phyloP scores from a whole-genome alignment of 1,139 yeast genomes.

The Geotrichum europaeum region DNA sequence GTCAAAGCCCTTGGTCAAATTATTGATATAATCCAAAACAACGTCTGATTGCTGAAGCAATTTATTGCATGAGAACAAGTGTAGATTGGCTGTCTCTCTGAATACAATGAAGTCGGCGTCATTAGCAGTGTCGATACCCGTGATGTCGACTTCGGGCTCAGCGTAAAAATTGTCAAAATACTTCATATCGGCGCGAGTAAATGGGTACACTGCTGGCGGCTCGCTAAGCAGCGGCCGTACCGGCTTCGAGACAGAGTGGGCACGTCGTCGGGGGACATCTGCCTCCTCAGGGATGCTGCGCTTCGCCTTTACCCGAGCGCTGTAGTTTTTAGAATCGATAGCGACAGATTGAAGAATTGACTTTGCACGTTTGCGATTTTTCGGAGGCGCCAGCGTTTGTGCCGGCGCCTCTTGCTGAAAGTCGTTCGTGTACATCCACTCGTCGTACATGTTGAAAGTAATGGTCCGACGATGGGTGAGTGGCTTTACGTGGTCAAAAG shows the following conservation, averaged over 20 bases:
- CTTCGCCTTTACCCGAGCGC: neutral
- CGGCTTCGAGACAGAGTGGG: slow-evolving; percentile 19
- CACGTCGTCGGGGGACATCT: slow-evolving; percentile 23
- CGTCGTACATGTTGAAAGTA: slow-evolving; percentile 28
- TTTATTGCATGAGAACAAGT: slow-evolving; percentile 27
- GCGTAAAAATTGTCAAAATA: slow-evolving; percentile 1
- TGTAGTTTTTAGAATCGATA: slow-evolving; percentile 18
- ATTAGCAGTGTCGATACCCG: slow-evolving; percentile 28
- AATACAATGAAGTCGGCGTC: slow-evolving; percentile 24
- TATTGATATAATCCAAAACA: slow-evolving; percentile 41
- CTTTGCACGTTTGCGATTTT: slow-evolving; percentile 24
- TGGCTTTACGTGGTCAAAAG: slow-evolving; percentile 4
- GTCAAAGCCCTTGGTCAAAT: slow-evolving; percentile 46
- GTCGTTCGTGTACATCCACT: slow-evolving; percentile 31
- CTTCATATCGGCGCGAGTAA: slow-evolving; percentile 15
- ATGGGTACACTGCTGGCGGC: slow-evolving; percentile 13
- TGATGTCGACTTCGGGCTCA: slow-evolving; percentile 13
- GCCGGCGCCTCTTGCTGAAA: slow-evolving; percentile 17
- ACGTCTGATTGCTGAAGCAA: slow-evolving; percentile 41
- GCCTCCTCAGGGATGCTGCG: slow-evolving; percentile 20
- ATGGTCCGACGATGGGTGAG: neutral
- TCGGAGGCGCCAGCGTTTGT: slow-evolving; percentile 12
- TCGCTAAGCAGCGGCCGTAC: neutral
- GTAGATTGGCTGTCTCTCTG: slow-evolving; percentile 32
- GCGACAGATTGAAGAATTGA: slow-evolving; percentile 30